Conservation (phyloP, 2,329 filamentous ascomycete genomes). For the Phialocephala subalpina region DNA sequence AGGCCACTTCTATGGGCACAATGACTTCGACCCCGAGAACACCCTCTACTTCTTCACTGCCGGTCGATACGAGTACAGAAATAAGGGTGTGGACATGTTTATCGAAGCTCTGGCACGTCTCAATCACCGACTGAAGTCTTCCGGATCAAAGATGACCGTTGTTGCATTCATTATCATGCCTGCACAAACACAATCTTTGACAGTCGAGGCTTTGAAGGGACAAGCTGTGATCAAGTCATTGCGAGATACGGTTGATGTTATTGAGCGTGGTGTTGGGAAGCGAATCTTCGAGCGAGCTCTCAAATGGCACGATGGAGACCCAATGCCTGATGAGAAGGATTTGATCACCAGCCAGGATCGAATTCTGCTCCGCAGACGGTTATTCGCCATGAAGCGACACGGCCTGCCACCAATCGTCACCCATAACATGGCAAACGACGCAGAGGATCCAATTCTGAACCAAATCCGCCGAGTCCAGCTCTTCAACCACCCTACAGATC, state of each 20-base stretch:
- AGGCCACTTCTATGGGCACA: constrained; percentile 97
- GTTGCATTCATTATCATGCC: constrained; percentile 99
- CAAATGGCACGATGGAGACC: constrained; percentile 93
- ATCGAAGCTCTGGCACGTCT: constrained; percentile 94
- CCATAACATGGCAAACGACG: constrained; percentile 97
- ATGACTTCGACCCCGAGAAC: constrained; percentile 96
- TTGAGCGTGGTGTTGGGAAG: constrained; percentile 90
- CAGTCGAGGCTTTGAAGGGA: constrained; percentile 93
- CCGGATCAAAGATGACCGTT: constrained; percentile 89
- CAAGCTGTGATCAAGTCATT: constrained; percentile 98
- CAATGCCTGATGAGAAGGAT: constrained; percentile 96
- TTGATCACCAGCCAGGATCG: constrained; percentile 91
- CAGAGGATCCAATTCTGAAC: constrained; percentile 92
- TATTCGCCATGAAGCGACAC: constrained; percentile 97
- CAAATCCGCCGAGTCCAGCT: constrained; percentile 95
- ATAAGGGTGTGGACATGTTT: constrained; percentile 99
- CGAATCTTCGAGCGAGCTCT: constrained; percentile 94
- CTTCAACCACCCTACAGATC: constrained; percentile 94
- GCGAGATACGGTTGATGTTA: constrained; percentile 89
- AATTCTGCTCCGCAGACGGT: constrained; percentile 85
- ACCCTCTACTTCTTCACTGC: constrained; percentile 98
- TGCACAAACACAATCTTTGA: constrained; percentile 92
- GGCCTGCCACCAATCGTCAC: constrained; percentile 94
- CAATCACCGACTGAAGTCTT: constrained; percentile 88
- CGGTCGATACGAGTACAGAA: constrained; percentile 95